A percentile compares a stretch with the other conserved stretches of the same genome.
phyloP scores from a whole-genome alignment of 2,329 filamentous ascomycete genomes.

The Cytospora chrysosperma region DNA sequence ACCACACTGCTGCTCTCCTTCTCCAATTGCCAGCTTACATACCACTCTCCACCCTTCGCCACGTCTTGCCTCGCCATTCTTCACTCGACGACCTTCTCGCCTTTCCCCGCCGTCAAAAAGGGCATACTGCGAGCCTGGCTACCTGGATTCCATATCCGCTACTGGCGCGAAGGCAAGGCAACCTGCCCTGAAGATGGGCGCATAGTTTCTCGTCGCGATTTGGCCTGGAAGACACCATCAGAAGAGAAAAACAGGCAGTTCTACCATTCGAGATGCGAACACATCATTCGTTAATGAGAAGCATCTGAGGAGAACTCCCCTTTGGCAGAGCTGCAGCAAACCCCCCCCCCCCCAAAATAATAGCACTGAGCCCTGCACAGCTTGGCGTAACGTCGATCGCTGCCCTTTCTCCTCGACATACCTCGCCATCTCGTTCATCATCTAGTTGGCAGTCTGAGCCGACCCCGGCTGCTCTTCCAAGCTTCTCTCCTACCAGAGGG shows the following conservation, averaged over 20 bases:
- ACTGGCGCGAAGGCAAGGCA: slow-evolving; percentile 12
- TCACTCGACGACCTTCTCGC: slow-evolving; percentile 2
- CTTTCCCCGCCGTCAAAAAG: neutral
- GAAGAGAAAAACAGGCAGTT: neutral
- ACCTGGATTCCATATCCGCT: neutral
- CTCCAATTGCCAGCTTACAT: slow-evolving; percentile 12
- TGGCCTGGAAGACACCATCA: slow-evolving; percentile 14
- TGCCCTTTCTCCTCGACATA: slow-evolving; percentile 12
- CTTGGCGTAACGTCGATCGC: slow-evolving; percentile 14
- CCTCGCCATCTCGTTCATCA: slow-evolving; percentile 7
- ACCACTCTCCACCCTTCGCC: slow-evolving; percentile 4
- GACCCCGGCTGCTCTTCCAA: neutral
- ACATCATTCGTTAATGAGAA: slow-evolving; percentile 7
- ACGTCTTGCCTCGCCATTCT: neutral
- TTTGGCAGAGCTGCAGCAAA: slow-evolving; percentile 11
- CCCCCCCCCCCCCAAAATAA: neutral
- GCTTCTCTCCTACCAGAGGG: neutral
- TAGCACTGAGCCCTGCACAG: neutral
- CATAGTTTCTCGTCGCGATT: slow-evolving; percentile 19
- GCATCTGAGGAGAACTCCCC: slow-evolving; percentile 6
- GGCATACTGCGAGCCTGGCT: slow-evolving; percentile 7
- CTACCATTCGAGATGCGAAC: slow-evolving; percentile 17
- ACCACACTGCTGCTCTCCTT: slow-evolving; percentile 10
- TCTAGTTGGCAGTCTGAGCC: slow-evolving; percentile 7
- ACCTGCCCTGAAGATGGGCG: slow-evolving; percentile 21